Evolutionary conservation across 1,139 yeast species (phyloP).

Genomic region (Suhomyces maxii): DNA sequence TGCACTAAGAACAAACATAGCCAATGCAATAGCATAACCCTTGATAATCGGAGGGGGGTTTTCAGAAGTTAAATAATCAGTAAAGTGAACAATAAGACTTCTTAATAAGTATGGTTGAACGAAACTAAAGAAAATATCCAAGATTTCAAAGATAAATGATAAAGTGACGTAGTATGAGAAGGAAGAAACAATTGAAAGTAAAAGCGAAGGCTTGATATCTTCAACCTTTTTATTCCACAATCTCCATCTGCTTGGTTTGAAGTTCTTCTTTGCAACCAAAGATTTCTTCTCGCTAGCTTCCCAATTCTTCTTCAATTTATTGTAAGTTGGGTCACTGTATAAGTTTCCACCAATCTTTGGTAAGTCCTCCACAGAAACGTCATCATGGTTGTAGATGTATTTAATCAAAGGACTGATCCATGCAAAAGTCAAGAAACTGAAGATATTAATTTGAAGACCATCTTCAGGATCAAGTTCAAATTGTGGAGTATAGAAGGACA

Average conservation of each 20-base stretch:
- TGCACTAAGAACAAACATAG: conserved; percentile 19
- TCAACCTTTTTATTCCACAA: conserved; percentile 5
- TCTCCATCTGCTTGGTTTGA: conserved; percentile 3
- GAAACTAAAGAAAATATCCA: conserved; percentile 16
- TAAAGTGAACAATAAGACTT: conserved; percentile 22
- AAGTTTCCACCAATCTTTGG: conserved; percentile 14
- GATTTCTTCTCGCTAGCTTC: conserved; percentile 3
- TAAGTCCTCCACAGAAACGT: conserved; percentile 23
- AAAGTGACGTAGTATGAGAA: conserved; percentile 12
- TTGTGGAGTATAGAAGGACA: conserved; percentile 17
- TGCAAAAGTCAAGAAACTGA: conserved; percentile 24
- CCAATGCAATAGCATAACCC: conserved; percentile 21
- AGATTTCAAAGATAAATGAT: conserved; percentile 11
- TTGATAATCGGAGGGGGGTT: conserved; percentile 24
- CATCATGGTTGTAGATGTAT: conserved; percentile 21
- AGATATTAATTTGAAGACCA: conserved; percentile 17
- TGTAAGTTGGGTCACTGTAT: conserved; percentile 10
- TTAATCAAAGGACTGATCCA: conserved; percentile 29
- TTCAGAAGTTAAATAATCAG: conserved; percentile 7
- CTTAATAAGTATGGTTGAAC: conserved; percentile 26
- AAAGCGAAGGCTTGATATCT: conserved; percentile 20
- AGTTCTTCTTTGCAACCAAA: neutral
- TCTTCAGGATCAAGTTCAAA: conserved; percentile 16
- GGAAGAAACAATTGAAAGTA: conserved; percentile 15
- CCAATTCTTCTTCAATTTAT: conserved; percentile 11